Base-by-base conservation (phyloP, 495 filamentous ascomycete genomes). In the Aspergillus carlsbadensis region DNA sequence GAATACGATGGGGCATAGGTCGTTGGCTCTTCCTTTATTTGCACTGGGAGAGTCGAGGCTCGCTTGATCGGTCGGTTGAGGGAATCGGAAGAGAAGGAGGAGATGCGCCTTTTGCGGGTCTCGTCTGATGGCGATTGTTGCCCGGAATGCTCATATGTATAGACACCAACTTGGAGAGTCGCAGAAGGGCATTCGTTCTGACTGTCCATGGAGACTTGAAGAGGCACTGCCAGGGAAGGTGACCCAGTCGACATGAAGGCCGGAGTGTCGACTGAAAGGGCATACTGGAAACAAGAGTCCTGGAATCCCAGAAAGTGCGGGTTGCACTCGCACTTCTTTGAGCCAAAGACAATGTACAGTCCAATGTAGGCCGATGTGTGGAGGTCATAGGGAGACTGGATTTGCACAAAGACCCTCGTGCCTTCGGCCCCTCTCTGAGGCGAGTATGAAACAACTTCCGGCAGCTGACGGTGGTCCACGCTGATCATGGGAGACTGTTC, bases 271-370 rank as follows among this genome's bases (percentile, higher is more conserved):
- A 83, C 84, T 17, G 84, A 80, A 26, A 96, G 69, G n/a, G 77
- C 77, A 67, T 95, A 97, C 52, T 84, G 80, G 68, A 84, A 88
- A 37, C 67, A 62, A 17, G 76, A 77, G 36, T 76, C 80, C 49
- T 84, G 80, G 56, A 79, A 79, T 5, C 81, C 78, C 10, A 87
- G 69, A 63, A 86, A 87, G 21, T 78, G 74, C 8, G 90, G 72
- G 15, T 83, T 75, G 29, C 86, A 85, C 36, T 78, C 74, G 69
- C 84, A 87, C 69, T 83, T 80, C 61, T 85, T 81, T 6, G 82
- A 78, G 8, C 90, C 93, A 66, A 97, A 96, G 31, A 86, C 82
- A 21, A 97, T 70, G 59, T 77, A 84, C 58, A 89, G 81, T 36
- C 73, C 77, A 1, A 81, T 76, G 20, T 78, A 67, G 3, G 80